Percentiles rank a stretch among this genome's conserved stretches.
Conservation (phyloP, 208 protist genomes). For the Trypanosoma cruzi region DNA sequence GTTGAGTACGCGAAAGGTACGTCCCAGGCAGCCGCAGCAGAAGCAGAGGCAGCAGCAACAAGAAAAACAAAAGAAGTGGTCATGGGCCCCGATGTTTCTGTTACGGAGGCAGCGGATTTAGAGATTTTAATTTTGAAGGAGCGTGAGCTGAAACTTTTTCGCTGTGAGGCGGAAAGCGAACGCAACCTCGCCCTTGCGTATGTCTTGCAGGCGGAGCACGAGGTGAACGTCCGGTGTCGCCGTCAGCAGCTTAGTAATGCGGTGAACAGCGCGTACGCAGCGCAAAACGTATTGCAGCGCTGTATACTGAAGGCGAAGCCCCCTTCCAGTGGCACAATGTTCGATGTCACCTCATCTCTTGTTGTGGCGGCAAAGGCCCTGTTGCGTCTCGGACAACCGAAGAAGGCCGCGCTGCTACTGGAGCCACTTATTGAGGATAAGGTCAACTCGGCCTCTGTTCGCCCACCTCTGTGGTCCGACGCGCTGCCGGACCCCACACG, state of each 20-base stretch:
- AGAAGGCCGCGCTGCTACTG: conserved; percentile 81
- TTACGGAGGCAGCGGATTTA: not conserved
- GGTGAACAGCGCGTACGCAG: conserved; percentile 84
- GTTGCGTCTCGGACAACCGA: conserved; percentile 72
- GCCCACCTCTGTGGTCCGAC: conserved; percentile 78
- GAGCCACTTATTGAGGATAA: conserved; percentile 90
- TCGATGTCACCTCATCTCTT: conserved; percentile 71
- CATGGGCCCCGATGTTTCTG: not conserved
- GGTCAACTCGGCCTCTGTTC: conserved; percentile 52
- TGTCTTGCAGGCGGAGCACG: conserved; percentile 81
- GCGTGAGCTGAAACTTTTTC: conserved; percentile 56
- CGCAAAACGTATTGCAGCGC: conserved; percentile 77
- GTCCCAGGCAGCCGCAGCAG: not conserved
- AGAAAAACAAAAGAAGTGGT: not conserved
- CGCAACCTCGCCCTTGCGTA: conserved; percentile 84
- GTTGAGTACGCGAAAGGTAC: conserved; percentile 52
- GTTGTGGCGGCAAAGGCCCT: conserved; percentile 74
- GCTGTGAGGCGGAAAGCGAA: conserved; percentile 79
- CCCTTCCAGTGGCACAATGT: conserved; percentile 44
- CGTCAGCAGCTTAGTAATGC: conserved; percentile 81
- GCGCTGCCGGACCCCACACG: conserved; percentile 48
- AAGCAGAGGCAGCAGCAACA: not conserved
- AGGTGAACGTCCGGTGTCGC: conserved; percentile 82
- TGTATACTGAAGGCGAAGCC: conserved; percentile 50
- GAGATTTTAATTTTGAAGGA: conserved; percentile 1